These are phyloP conservation scores for Gamarada debralockiae DNA, from an alignment of 495 filamentous ascomycete genomes.

Conservation along the genomic window DNA sequence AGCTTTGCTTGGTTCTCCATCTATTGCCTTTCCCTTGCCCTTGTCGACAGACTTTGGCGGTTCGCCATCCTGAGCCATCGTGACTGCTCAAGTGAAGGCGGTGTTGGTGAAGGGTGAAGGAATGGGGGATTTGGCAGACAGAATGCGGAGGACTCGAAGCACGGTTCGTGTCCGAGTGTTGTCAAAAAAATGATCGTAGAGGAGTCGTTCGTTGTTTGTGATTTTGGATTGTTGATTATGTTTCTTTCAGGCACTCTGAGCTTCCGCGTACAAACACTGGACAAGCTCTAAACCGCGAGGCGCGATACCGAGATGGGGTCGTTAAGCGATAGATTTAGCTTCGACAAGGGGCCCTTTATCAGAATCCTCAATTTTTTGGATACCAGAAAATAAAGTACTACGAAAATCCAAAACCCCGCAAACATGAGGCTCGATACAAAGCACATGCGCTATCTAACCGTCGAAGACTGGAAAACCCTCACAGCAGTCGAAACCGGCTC, in stretches of 20 bases:
- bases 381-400: constrained; percentile 16
- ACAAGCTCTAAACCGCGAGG: constrained; percentile 9
- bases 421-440: constrained; percentile 92
- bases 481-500: constrained; percentile 89
- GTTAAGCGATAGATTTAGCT: constrained; percentile 14
- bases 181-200: constrained; percentile 4
- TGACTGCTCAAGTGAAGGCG: constrained; percentile 14
- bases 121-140: constrained; percentile 1
- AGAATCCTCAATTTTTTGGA: constrained; percentile 4
- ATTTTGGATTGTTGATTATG: constrained; percentile 1
- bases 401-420: constrained; percentile 15
- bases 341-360: constrained; percentile 12
- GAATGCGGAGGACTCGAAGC: background rate
- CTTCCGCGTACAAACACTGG: constrained; percentile 26
- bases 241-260: constrained; percentile 25
- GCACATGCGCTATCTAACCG: constrained; percentile 82
- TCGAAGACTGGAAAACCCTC: constrained; percentile 93
- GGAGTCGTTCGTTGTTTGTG: background rate
- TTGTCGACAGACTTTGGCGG: constrained; percentile 81
- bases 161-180: background rate
- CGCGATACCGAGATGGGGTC: constrained; percentile 2
- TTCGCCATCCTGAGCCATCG: constrained; percentile 91
- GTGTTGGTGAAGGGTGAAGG: background rate
- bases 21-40: constrained; percentile 87
- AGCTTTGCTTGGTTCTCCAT: constrained; percentile 54